These are phyloP conservation scores for Botrytis elliptica DNA, from an alignment of 2,329 filamentous ascomycete genomes.

Conservation along the genomic window DNA sequence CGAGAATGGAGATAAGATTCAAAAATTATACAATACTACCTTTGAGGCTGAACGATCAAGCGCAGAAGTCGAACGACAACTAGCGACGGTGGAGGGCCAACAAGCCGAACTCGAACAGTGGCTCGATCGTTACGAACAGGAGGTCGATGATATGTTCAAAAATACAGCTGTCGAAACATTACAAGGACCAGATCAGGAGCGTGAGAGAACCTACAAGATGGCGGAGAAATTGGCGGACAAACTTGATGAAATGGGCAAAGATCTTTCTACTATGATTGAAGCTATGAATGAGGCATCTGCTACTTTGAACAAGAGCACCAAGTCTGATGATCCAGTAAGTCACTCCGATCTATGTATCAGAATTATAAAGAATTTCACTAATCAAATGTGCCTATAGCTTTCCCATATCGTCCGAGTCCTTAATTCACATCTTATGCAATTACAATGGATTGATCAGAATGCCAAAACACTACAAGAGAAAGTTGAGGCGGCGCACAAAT, in stretches of 20 bases:
- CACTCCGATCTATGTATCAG: neutral
- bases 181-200: constrained; percentile 88
- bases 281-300: constrained; percentile 95
- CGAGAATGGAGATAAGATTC: constrained; percentile 92
- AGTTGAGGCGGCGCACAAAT: constrained; percentile 78
- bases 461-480: constrained; percentile 78
- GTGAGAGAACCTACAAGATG: constrained; percentile 92
- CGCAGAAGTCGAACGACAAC: constrained; percentile 88
- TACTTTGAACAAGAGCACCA: constrained; percentile 82
- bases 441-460: constrained; percentile 91
- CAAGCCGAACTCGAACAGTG: constrained; percentile 87
- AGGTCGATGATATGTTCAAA: constrained; percentile 85
- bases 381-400: constrained; percentile 53
- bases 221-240: constrained; percentile 90
- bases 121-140: constrained; percentile 86
- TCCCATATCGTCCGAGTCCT: constrained; percentile 94
- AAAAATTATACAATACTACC: constrained; percentile 86
- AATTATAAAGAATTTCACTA: constrained; percentile 17
- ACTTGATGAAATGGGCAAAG: constrained; percentile 89
- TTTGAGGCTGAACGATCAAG: constrained; percentile 93
- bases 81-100: constrained; percentile 84
- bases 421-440: constrained; percentile 85
- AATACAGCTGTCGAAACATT: constrained; percentile 78
- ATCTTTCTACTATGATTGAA: constrained; percentile 93
- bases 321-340: constrained; percentile 82